phyloP scores from a whole-genome alignment of 768 basidiomycete species.

The Pulveroboletus sp. region DNA sequence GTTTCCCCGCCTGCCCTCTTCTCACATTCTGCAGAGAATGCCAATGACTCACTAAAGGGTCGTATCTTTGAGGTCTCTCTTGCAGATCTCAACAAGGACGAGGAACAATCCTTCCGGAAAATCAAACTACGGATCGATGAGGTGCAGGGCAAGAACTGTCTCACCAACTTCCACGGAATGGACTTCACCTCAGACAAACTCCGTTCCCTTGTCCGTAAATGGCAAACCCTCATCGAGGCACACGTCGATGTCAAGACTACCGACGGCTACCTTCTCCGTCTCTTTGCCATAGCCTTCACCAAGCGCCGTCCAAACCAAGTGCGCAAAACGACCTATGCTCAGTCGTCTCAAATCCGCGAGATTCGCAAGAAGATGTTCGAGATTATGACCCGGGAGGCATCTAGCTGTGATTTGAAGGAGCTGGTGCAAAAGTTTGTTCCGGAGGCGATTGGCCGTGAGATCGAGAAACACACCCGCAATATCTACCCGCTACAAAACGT shows the following conservation, averaged over 20 bases:
- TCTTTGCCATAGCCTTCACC: slow-evolving; percentile 99
- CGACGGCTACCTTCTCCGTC: slow-evolving; percentile 97
- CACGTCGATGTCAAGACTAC: slow-evolving; percentile 99
- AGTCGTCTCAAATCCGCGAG: slow-evolving; percentile 91
- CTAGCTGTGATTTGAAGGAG: slow-evolving; percentile 96
- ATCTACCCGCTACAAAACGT: slow-evolving; percentile 99
- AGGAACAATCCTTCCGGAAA: slow-evolving; percentile 99
- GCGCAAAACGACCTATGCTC: slow-evolving; percentile 98
- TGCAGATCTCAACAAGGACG: slow-evolving; percentile 98
- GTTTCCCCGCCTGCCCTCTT: neutral
- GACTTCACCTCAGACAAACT: slow-evolving; percentile 99
- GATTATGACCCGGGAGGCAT: slow-evolving; percentile 94
- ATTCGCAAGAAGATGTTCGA: slow-evolving; percentile 99
- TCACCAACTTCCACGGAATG: slow-evolving; percentile 99
- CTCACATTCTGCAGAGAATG: slow-evolving; percentile 67
- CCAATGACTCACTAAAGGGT: slow-evolving; percentile 96
- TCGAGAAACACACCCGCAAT: slow-evolving; percentile 93
- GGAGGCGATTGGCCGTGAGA: slow-evolving; percentile 98
- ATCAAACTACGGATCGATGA: slow-evolving; percentile 98
- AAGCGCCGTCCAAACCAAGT: slow-evolving; percentile 96
- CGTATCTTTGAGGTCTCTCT: slow-evolving; percentile 95
- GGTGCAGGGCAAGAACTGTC: slow-evolving; percentile 96
- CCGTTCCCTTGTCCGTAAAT: slow-evolving; percentile 98
- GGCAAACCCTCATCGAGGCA: slow-evolving; percentile 99
- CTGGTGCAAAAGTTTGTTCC: slow-evolving; percentile 98